Evolutionary conservation across 208 protist genomes (phyloP), one percentile per base, ranked within the genome.

Genomic region (Leishmania major): DNA sequence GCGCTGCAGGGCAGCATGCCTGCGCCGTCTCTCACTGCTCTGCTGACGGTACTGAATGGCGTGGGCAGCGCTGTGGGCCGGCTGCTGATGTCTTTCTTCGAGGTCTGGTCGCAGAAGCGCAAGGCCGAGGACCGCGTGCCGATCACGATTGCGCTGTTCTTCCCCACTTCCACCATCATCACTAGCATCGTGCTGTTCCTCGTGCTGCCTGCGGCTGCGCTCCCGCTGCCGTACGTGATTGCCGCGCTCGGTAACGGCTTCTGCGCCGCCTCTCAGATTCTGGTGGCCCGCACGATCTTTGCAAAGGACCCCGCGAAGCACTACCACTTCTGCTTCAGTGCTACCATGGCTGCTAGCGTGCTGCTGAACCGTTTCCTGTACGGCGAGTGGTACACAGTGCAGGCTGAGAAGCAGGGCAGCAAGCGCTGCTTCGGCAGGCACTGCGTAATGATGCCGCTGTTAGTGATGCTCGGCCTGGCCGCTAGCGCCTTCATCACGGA

Each of bases 201-300:
- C 15, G 53, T 77, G 35, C 75, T 87, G 53, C 89, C 87, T 51
- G 76, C 62, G 10, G 45, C 53, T 10, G 78, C 83, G 17, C 82
- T 95, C 53, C 90, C 86, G 35, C 78, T 95, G n/a, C 85, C 90
- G 10, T 91, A 87, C 76, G 84, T 92, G 25, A 79, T 91, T 13
- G 84, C 89, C 19, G 87, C 92, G 13, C 47, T 95, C 2, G 90
- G 86, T 28, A 93, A 92, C 86, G 92, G 92, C 40, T 94, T 90
- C 79, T 70, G 73, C 4, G 90, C 90, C 11, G 89, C 87, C 4
- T 85, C 83, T 28, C 75, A 83, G 43, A 87, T 93, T 51, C 84
- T 96, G 57, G 88, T 94, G n/a, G 77, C 88, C 28, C 92, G 92
- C 47, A 91, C 89, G 40, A 90, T 94, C 60, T 96, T 86, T 87